phyloP scores from a whole-genome alignment of 108 stramenopile species.

The Cyclotella kingstonii region DNA sequence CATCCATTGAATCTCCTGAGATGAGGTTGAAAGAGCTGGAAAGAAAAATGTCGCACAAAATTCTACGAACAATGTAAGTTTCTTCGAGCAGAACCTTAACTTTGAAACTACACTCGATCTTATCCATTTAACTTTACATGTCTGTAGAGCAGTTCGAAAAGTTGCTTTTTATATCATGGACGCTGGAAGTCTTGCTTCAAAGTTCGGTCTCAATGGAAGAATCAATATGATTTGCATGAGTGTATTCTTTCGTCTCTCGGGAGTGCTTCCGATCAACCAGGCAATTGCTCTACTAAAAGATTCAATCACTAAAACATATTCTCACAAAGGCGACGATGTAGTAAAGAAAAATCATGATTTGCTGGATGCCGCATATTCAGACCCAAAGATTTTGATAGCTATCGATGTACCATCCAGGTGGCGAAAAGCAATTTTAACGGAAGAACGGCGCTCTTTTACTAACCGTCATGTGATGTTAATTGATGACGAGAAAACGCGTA shows the following conservation, averaged over 20 bases:
- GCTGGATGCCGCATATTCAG: conserved; percentile 50
- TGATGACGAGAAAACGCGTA: conserved; percentile 51
- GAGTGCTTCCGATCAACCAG: conserved; percentile 53
- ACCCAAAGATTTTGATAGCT: conserved; percentile 40
- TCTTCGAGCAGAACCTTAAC: background rate
- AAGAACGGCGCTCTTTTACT: conserved; percentile 33
- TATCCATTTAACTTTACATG: background rate
- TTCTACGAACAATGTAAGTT: conserved; percentile 34
- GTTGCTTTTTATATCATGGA: conserved; percentile 55
- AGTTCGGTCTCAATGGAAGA: conserved; percentile 53
- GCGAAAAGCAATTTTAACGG: conserved; percentile 34
- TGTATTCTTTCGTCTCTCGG: conserved; percentile 55
- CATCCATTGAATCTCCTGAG: conserved; percentile 42
- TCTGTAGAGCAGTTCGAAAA: conserved; percentile 23
- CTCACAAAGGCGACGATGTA: conserved; percentile 60
- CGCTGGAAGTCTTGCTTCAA: conserved; percentile 44
- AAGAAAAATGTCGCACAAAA: conserved; percentile 49
- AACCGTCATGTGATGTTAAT: conserved; percentile 51
- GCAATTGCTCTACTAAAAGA: conserved; percentile 48
- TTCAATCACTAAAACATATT: conserved; percentile 51
- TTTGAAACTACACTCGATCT: background rate
- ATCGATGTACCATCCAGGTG: conserved; percentile 54
- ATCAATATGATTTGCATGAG: conserved; percentile 67
- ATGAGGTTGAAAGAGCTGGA: conserved; percentile 54
- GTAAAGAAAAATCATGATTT: conserved; percentile 58